phyloP scores from a whole-genome alignment of 345 rosid species.

The Eucalyptus erythrocorys region DNA sequence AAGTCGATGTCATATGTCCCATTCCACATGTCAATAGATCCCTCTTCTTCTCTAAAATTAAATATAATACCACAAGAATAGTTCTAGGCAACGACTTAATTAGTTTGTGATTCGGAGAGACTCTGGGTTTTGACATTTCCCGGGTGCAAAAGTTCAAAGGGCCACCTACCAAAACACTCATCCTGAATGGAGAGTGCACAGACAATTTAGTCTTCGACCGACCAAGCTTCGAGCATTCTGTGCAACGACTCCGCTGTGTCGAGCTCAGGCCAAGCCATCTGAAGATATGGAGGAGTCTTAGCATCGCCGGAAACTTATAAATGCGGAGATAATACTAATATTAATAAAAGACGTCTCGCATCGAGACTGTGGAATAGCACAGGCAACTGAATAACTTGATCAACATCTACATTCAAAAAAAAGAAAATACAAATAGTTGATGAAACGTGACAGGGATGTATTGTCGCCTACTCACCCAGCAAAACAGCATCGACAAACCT shows the following conservation, averaged over 20 bases:
- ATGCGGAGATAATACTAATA: not conserved
- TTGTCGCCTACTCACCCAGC: not conserved
- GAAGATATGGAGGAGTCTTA: not conserved
- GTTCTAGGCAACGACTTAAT: not conserved
- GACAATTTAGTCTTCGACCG: not conserved
- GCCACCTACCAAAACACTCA: not conserved
- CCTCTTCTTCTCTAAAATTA: not conserved
- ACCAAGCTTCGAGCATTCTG: not conserved
- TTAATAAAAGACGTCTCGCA: not conserved
- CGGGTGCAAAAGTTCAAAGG: not conserved
- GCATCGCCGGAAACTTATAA: not conserved
- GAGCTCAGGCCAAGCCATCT: not conserved
- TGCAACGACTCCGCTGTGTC: rapidly evolving
- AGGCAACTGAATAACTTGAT: not conserved
- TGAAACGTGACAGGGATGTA: not conserved
- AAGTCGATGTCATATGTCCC: not conserved
- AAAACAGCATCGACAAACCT: not conserved
- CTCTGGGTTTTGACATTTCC: not conserved
- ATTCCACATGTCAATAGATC: not conserved
- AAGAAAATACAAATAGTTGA: not conserved
- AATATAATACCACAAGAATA: not conserved
- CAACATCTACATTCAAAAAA: not conserved
- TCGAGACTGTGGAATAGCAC: not conserved
- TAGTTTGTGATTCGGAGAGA: not conserved
- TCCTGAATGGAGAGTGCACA: not conserved